phyloP scores from a whole-genome alignment of 1,139 yeast species.

The Geotrichum klebahnii region DNA sequence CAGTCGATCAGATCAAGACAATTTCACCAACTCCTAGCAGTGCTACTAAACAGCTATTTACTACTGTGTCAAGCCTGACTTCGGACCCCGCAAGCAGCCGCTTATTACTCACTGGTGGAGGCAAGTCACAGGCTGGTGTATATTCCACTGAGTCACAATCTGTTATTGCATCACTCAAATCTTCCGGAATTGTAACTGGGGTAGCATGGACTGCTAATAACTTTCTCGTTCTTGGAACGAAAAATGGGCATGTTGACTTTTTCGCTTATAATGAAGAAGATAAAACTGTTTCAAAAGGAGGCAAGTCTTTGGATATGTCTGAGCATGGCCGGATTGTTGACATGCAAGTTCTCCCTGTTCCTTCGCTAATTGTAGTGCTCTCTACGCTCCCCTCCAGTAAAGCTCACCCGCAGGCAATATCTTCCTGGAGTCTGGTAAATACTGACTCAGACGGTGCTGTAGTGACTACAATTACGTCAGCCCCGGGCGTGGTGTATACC shows the following conservation, averaged over 20 bases:
- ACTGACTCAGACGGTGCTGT: neutral
- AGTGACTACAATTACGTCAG: neutral
- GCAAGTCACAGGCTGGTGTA: conserved; percentile 30
- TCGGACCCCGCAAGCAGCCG: conserved; percentile 20
- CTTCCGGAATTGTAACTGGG: conserved; percentile 32
- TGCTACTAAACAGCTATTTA: conserved; percentile 30
- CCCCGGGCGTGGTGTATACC: conserved; percentile 9
- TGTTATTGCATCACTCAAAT: conserved; percentile 19
- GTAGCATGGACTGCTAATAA: conserved; percentile 28
- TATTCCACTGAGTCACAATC: conserved; percentile 23
- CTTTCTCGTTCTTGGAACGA: conserved; percentile 26
- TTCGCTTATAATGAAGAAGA: conserved; percentile 15
- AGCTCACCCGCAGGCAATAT: conserved; percentile 8
- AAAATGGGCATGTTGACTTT: conserved; percentile 28
- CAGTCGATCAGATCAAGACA: conserved; percentile 20
- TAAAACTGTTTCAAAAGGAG: conserved; percentile 5
- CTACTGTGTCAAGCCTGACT: conserved; percentile 26
- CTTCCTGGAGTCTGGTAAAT: conserved; percentile 1
- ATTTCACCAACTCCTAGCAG: conserved; percentile 8
- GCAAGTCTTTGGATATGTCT: conserved; percentile 4
- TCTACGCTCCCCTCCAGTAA: conserved; percentile 8
- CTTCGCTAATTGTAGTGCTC: conserved; percentile 2
- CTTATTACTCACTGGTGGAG: conserved; percentile 31
- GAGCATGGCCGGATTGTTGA: conserved; percentile 13
- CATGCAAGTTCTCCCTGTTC: conserved; percentile 13